Evolutionary conservation across 2,329 filamentous ascomycete genomes (phyloP).

Genomic region (Ceratocystis albifundus): DNA sequence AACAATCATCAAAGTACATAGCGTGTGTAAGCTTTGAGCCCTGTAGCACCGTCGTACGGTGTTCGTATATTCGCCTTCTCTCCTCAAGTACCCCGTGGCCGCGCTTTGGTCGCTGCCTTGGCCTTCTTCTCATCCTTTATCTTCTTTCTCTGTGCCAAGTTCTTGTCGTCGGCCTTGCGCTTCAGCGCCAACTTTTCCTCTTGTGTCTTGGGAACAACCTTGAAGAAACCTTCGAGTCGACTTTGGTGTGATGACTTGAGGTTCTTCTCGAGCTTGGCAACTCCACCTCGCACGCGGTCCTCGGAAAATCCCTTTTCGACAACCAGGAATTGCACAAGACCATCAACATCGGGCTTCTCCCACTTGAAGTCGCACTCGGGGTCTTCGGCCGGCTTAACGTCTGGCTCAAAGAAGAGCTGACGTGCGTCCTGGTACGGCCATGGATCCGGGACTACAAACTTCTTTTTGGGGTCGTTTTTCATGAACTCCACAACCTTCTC

Average conservation of each 20-base stretch:
- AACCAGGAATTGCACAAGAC: slow-evolving; percentile 78
- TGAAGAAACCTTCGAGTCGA: slow-evolving; percentile 92
- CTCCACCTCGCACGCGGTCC: slow-evolving; percentile 73
- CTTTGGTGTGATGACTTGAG: slow-evolving; percentile 84
- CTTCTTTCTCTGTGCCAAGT: slow-evolving; percentile 90
- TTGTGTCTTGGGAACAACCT: slow-evolving; percentile 76
- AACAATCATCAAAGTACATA: neutral
- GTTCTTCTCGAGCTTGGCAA: slow-evolving; percentile 73
- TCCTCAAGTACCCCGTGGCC: slow-evolving; percentile 56
- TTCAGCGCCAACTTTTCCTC: slow-evolving; percentile 76
- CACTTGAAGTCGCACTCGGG: slow-evolving; percentile 94
- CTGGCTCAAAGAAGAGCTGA: slow-evolving; percentile 80
- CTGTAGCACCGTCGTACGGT: neutral
- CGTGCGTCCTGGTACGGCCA: slow-evolving; percentile 93
- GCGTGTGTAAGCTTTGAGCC: neutral
- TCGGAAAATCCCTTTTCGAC: slow-evolving; percentile 95
- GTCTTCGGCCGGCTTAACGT: slow-evolving; percentile 73
- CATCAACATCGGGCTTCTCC: slow-evolving; percentile 85
- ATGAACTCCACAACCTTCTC: slow-evolving; percentile 79
- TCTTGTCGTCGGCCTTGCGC: slow-evolving; percentile 85
- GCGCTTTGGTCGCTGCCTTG: slow-evolving; percentile 82
- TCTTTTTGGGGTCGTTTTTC: slow-evolving; percentile 62
- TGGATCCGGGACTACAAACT: slow-evolving; percentile 82
- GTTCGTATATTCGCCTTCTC: neutral
- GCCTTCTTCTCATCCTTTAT: slow-evolving; percentile 89